Evolutionary conservation across 1,284 basidiomycete species (phyloP).

Genomic region (Ceratorhiza oryzae-sativae): DNA sequence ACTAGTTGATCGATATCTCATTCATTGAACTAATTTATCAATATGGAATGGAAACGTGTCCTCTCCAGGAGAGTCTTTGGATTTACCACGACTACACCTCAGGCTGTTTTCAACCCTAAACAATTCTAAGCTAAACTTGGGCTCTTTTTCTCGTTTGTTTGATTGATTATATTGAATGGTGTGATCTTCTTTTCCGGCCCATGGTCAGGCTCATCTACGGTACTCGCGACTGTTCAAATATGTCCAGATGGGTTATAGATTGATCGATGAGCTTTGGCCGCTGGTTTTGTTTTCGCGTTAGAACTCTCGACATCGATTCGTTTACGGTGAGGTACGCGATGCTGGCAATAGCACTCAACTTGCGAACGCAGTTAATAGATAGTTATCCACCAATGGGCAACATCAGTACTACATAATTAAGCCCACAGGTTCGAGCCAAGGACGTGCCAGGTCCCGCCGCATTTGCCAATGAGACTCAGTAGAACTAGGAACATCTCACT

Average conservation of each 20-base stretch:
- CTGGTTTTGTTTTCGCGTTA: not conserved
- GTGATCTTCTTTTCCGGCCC: no score
- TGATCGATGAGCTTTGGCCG: not conserved
- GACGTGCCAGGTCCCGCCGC: conserved; percentile 8
- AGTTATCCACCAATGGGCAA: not conserved
- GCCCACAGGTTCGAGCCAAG: not conserved
- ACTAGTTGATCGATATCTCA: no score
- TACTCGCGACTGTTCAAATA: not conserved
- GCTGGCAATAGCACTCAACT: not conserved
- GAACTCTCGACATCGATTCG: not conserved
- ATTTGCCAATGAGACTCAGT: conserved; percentile 18
- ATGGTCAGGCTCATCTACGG: not conserved
- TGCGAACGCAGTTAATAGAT: not conserved
- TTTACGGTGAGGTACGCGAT: no score
- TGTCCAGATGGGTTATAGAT: not conserved
- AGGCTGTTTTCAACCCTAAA: not conserved
- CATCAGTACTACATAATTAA: not conserved
- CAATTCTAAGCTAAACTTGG: not conserved
- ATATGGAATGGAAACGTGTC: no score
- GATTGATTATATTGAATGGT: no score
- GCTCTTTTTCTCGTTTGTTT: not conserved
- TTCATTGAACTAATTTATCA: no score
- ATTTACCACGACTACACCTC: not conserved
- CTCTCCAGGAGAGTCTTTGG: not conserved
- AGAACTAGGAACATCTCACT: not conserved